A percentile compares a stretch with the other conserved stretches of the same genome.
phyloP scores from a whole-genome alignment of 2,329 filamentous ascomycete species.

The Fusarium verticillioides region DNA sequence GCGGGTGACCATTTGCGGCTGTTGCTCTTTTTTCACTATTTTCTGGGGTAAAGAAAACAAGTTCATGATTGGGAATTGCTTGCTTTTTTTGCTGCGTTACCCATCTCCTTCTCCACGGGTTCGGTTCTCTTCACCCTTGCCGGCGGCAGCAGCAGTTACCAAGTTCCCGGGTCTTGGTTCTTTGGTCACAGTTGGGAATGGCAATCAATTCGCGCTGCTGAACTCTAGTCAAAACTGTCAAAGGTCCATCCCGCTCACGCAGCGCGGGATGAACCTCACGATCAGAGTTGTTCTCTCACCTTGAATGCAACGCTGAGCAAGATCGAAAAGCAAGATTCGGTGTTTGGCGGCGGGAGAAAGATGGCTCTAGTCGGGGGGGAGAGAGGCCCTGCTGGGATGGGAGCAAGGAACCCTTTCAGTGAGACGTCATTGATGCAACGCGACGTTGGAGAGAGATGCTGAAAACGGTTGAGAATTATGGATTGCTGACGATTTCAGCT shows the following conservation, averaged over 20 bases:
- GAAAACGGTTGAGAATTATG: conserved; percentile 1
- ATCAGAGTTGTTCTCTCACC: conserved; percentile 4
- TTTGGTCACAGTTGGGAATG: conserved; percentile 2
- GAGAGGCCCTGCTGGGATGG: conserved; percentile 6
- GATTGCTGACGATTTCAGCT: conserved; percentile 3
- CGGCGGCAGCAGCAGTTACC: conserved; percentile 19
- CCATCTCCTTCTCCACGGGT: conserved; percentile 15
- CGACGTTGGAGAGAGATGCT: not conserved
- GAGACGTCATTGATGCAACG: conserved; percentile 28
- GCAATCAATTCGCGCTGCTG: conserved; percentile 1
- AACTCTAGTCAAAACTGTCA: not conserved
- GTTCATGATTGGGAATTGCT: conserved; percentile 15
- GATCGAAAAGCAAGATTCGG: conserved; percentile 8
- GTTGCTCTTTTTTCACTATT: conserved; percentile 16
- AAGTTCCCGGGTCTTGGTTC: conserved; percentile 24
- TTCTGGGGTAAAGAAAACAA: conserved; percentile 38
- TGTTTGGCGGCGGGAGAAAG: conserved; percentile 17
- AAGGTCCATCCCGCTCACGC: not conserved
- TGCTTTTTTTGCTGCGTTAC: conserved; percentile 31
- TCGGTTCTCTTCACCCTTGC: conserved; percentile 23
- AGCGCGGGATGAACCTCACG: not conserved
- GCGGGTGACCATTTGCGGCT: conserved; percentile 18
- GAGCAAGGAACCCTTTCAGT: conserved; percentile 10
- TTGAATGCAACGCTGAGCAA: conserved; percentile 18
- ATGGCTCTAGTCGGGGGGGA: conserved; percentile 9